A percentile compares a stretch with the other conserved stretches of the same genome.
Conservation (phyloP, 192 early-diverging fungal species). For the Dissophora globulifera region DNA sequence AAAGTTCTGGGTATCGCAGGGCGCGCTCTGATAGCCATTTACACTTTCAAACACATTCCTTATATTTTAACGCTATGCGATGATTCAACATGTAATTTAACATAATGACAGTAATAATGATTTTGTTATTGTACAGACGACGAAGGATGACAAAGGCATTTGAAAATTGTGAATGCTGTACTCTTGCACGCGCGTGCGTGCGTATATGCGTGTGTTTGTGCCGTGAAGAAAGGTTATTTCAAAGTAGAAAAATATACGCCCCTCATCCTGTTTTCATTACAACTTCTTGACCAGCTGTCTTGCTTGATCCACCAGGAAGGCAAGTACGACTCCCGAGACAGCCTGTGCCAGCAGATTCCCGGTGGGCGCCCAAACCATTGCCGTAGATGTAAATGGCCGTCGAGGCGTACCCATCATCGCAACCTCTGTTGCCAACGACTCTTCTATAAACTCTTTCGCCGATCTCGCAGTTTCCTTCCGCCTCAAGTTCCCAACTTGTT, state of each 20-base stretch:
- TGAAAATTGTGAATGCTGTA: too few species aligned
- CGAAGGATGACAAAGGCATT: too few species aligned
- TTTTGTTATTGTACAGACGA: too few species aligned
- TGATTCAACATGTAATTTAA: too few species aligned
- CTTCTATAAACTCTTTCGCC: slow-evolving; percentile 9
- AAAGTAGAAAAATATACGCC: too few species aligned
- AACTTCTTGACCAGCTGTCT: slow-evolving; percentile 15
- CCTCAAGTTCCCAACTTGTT: neutral
- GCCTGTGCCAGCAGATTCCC: slow-evolving; percentile 21
- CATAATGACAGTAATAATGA: too few species aligned
- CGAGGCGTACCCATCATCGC: neutral
- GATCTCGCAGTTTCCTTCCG: slow-evolving; percentile 2
- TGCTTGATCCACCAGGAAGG: slow-evolving; percentile 15
- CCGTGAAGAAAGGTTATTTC: too few species aligned
- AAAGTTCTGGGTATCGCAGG: slow-evolving; percentile 36
- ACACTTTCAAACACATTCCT: too few species aligned
- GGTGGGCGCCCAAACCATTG: slow-evolving; percentile 27
- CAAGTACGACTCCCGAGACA: slow-evolving; percentile 19
- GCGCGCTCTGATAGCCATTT: slow-evolving; percentile 25
- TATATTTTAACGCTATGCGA: too few species aligned
- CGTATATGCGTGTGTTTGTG: too few species aligned
- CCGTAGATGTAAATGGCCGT: slow-evolving; percentile 25
- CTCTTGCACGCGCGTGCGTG: too few species aligned
- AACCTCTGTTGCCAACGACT: neutral
- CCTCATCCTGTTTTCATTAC: too few species aligned